These are phyloP conservation scores for Fusarium denticulatum DNA, from an alignment of 2,329 filamentous ascomycete species.

Conservation along the genomic window DNA sequence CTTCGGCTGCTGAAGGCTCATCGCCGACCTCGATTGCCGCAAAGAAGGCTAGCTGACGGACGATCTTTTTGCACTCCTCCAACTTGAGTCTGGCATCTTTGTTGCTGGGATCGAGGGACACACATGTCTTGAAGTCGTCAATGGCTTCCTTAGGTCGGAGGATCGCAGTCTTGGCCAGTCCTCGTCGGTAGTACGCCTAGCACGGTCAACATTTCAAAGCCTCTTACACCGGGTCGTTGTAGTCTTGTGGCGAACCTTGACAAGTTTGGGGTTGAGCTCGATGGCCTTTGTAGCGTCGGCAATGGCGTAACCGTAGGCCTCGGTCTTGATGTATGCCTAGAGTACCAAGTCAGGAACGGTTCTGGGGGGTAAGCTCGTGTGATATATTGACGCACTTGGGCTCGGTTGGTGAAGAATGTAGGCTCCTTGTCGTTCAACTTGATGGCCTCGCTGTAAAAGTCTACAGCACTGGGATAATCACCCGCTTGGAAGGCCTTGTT, in stretches of 20 bases:
- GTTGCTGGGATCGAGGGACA: slow-evolving; percentile 86
- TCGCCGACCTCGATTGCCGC: slow-evolving; percentile 94
- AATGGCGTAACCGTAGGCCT: slow-evolving; percentile 93
- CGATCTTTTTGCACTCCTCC: slow-evolving; percentile 92
- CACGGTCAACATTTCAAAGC: slow-evolving; percentile 8
- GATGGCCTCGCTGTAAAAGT: slow-evolving; percentile 89
- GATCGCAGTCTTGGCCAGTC: slow-evolving; percentile 90
- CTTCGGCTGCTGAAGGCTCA: slow-evolving; percentile 90
- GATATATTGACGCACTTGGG: slow-evolving; percentile 73
- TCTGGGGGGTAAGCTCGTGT: slow-evolving; percentile 41
- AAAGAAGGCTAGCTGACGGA: slow-evolving; percentile 91
- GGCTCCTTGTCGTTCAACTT: slow-evolving; percentile 83
- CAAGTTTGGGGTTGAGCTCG: slow-evolving; percentile 85
- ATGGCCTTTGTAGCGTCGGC: slow-evolving; percentile 90
- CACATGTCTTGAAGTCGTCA: slow-evolving; percentile 90
- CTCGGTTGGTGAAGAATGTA: slow-evolving; percentile 92
- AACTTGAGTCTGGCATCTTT: slow-evolving; percentile 92
- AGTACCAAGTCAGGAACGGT: slow-evolving; percentile 10
- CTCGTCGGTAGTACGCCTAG: slow-evolving; percentile 93
- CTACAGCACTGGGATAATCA: slow-evolving; percentile 84
- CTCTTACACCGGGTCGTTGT: not conserved
- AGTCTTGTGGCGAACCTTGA: slow-evolving; percentile 72
- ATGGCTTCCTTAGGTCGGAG: slow-evolving; percentile 88
- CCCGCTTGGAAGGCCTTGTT: slow-evolving; percentile 92
- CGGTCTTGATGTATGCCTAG: slow-evolving; percentile 92